phyloP scores from a whole-genome alignment of 2,329 filamentous ascomycete genomes.

The Erysiphe pulchra region DNA sequence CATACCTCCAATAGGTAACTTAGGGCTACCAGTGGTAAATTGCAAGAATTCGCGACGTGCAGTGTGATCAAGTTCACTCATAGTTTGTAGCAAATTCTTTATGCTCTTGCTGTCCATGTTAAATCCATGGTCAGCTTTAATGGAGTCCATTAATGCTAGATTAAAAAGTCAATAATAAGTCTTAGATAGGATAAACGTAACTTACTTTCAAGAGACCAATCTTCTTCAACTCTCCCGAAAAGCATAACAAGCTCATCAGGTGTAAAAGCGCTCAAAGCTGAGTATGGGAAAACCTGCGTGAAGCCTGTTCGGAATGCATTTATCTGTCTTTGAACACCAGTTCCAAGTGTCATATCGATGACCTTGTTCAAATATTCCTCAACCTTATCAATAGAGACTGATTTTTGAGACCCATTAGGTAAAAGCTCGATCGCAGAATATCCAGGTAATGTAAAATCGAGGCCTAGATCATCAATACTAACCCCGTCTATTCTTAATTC shows the following conservation, averaged over 20 bases:
- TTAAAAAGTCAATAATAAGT: conserved; percentile 1
- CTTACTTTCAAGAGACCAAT: conserved; percentile 94
- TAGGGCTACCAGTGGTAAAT: conserved; percentile 93
- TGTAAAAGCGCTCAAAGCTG: conserved; percentile 76
- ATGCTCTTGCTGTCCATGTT: conserved; percentile 97
- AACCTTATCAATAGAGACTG: conserved; percentile 80
- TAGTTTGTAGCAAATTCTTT: conserved; percentile 72
- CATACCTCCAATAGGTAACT: conserved; percentile 90
- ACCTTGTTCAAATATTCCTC: conserved; percentile 68
- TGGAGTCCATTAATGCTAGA: conserved; percentile 78
- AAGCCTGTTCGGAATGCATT: conserved; percentile 82
- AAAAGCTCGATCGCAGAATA: conserved; percentile 70
- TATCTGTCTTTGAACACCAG: conserved; percentile 65
- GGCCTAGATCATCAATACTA: conserved; percentile 58
- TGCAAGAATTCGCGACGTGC: conserved; percentile 86
- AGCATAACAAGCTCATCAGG: conserved; percentile 85
- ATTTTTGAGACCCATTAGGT: conserved; percentile 43
- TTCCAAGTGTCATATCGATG: conserved; percentile 74
- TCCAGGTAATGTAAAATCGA: conserved; percentile 88
- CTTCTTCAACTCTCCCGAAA: conserved; percentile 78
- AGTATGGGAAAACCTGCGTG: conserved; percentile 88
- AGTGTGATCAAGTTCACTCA: conserved; percentile 57
- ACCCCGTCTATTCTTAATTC: conserved; percentile 51
- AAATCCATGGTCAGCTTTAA: conserved; percentile 95
- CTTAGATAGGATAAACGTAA: conserved; percentile 5